Evolutionary conservation across 2,329 filamentous ascomycete species (phyloP).

Genomic region (Dactylella cylindrospora): DNA sequence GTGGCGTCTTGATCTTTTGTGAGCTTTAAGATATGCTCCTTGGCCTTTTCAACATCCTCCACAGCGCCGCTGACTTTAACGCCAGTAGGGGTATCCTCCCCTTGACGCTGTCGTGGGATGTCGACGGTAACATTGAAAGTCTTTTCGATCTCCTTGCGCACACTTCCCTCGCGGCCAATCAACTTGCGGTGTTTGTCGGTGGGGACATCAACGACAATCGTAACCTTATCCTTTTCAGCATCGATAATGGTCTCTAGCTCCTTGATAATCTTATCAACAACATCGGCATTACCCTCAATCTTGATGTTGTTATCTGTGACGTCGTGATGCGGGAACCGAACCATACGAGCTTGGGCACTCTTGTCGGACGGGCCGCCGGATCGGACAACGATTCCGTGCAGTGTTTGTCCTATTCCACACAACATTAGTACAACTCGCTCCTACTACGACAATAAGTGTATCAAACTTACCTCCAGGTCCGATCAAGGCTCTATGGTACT

Average conservation of each 20-base stretch:
- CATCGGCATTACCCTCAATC: conserved; percentile 76
- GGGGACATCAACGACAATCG: conserved; percentile 76
- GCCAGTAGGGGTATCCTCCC: conserved; percentile 62
- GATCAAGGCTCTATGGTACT: conserved; percentile 87
- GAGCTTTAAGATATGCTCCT: conserved; percentile 75
- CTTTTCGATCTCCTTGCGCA: conserved; percentile 78
- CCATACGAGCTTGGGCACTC: conserved; percentile 79
- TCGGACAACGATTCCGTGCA: conserved; percentile 80
- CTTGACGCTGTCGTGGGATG: conserved; percentile 81
- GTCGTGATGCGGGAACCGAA: conserved; percentile 91
- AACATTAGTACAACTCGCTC: conserved; percentile 4
- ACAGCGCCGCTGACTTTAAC: conserved; percentile 83
- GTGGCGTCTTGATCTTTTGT: conserved; percentile 86
- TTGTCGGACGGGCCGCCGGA: conserved; percentile 88
- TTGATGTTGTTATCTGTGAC: conserved; percentile 79
- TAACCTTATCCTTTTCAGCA: conserved; percentile 81
- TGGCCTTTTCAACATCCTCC: conserved; percentile 77
- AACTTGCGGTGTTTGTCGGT: conserved; percentile 85
- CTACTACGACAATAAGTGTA: neutral
- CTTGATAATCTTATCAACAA: conserved; percentile 86
- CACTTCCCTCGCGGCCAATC: conserved; percentile 88
- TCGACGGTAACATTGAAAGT: conserved; percentile 85
- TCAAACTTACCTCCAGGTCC: conserved; percentile 73
- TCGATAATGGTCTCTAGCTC: conserved; percentile 78
- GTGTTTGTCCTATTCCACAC: conserved; percentile 56